Conservation (phyloP, 495 filamentous ascomycete species). For the Pyronema domesticum region DNA sequence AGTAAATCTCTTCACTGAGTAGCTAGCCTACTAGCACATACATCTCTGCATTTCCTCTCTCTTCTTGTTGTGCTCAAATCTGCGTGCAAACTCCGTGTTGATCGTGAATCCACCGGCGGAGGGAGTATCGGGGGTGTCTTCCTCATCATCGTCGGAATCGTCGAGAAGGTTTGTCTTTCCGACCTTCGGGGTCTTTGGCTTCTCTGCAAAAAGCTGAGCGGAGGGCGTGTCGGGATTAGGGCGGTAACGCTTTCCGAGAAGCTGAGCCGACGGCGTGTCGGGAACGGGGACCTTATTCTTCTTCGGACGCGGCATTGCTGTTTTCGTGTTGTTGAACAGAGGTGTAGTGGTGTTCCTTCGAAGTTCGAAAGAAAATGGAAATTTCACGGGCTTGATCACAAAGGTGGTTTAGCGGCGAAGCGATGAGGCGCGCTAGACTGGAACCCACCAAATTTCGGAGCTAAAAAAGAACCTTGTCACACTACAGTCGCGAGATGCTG, state of each 20-base stretch:
- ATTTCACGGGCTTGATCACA: no score
- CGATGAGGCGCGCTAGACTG: no score
- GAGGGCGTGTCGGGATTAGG: constrained; percentile 1
- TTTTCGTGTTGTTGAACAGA: neutral
- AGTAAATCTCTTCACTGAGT: constrained; percentile 4
- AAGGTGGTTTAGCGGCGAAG: no score
- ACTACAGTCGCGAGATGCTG: no score
- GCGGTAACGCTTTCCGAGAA: neutral
- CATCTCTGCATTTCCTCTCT: constrained; percentile 70
- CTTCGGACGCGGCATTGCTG: constrained; percentile 5
- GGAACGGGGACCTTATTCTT: constrained; percentile 4
- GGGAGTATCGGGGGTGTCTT: constrained; percentile 12
- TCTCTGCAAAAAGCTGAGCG: constrained; percentile 6
- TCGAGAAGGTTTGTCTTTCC: constrained; percentile 7
- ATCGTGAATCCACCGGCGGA: constrained; percentile 45
- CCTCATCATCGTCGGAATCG: constrained; percentile 17
- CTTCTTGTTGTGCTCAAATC: constrained; percentile 94
- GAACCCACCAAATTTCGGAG: no score
- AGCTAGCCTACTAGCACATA: constrained; percentile 29
- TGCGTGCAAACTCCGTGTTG: constrained; percentile 73
- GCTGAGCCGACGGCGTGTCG: neutral
- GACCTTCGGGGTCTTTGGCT: constrained; percentile 12
- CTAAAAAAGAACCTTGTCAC: no score
- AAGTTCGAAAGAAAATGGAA: neutral
- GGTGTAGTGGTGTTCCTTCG: neutral